phyloP scores from a whole-genome alignment of 2,329 filamentous ascomycete species.

The Penicillium sp. region DNA sequence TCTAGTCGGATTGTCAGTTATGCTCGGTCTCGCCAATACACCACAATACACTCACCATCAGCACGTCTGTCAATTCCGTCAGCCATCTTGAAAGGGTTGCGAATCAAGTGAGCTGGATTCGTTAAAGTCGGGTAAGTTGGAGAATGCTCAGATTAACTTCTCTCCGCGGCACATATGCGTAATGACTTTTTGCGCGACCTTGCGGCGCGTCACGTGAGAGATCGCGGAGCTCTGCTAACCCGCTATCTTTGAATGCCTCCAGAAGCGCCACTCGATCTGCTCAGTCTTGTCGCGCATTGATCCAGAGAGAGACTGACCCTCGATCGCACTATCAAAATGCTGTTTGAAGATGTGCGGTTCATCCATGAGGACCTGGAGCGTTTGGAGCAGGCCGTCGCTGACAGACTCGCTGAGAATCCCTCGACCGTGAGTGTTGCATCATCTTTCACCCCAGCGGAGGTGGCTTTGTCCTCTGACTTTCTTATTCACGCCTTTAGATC shows the following conservation, averaged over 20 bases:
- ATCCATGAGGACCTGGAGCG: conserved; percentile 96
- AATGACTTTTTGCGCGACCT: conserved; percentile 21
- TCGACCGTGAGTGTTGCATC: conserved; percentile 60
- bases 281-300: conserved; percentile 4
- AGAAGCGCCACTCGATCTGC: conserved; percentile 1
- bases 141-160: conserved; percentile 1
- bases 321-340: conserved; percentile 47
- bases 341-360: conserved; percentile 87
- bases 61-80: conserved; percentile 87
- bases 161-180: conserved; percentile 4
- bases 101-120: conserved; percentile 8
- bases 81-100: conserved; percentile 60
- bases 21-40: conserved; percentile 5
- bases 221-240: conserved; percentile 14
- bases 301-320: not conserved
- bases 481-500: conserved; percentile 53
- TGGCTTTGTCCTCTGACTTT: conserved; percentile 13
- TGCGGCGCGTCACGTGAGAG: conserved; percentile 17
- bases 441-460: not conserved
- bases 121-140: conserved; percentile 10
- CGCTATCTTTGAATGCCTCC: conserved; percentile 4
- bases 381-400: conserved; percentile 86
- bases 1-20: conserved; percentile 45
- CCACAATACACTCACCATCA: conserved; percentile 48
- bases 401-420: conserved; percentile 82